Evolutionary conservation across 129 eudicot species (phyloP).

Genomic region (Solidago caesia): DNA sequence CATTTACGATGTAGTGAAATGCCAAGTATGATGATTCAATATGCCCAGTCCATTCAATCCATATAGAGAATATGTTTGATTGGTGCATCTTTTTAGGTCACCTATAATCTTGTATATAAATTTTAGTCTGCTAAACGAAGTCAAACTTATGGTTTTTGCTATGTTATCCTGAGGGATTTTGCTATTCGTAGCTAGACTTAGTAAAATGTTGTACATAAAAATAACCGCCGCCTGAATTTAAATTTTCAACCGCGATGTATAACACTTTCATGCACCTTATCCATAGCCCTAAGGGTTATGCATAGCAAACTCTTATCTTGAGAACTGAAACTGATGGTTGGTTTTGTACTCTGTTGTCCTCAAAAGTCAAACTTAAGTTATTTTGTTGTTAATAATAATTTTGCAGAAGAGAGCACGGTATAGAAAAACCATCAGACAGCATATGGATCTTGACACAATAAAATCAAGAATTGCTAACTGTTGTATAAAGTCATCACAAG

Average conservation of each 20-base stretch:
- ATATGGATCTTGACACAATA: constrained; percentile 74
- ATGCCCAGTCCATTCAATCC: too few relatives aligned
- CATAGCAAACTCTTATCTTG: too few relatives aligned
- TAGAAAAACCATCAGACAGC: constrained; percentile 67
- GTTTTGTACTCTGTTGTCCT: neutral
- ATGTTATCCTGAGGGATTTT: neutral
- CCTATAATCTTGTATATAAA: neutral
- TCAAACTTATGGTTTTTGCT: neutral
- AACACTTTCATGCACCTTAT: neutral
- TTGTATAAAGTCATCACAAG: constrained; percentile 55
- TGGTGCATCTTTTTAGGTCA: too few relatives aligned
- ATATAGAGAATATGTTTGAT: too few relatives aligned
- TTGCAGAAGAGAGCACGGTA: constrained; percentile 79
- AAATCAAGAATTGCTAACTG: constrained; percentile 58
- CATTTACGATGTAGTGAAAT: too few relatives aligned
- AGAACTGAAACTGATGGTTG: neutral
- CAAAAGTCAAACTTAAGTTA: neutral
- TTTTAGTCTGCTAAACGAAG: neutral
- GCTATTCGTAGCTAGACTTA: too few relatives aligned
- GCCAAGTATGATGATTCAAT: too few relatives aligned
- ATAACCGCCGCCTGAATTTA: neutral
- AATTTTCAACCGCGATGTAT: neutral
- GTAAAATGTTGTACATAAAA: neutral
- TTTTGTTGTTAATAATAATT: neutral
- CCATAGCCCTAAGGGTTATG: too few relatives aligned